Base-by-base conservation (phyloP, 2,329 filamentous ascomycete species). In the Coniella vitis region DNA sequence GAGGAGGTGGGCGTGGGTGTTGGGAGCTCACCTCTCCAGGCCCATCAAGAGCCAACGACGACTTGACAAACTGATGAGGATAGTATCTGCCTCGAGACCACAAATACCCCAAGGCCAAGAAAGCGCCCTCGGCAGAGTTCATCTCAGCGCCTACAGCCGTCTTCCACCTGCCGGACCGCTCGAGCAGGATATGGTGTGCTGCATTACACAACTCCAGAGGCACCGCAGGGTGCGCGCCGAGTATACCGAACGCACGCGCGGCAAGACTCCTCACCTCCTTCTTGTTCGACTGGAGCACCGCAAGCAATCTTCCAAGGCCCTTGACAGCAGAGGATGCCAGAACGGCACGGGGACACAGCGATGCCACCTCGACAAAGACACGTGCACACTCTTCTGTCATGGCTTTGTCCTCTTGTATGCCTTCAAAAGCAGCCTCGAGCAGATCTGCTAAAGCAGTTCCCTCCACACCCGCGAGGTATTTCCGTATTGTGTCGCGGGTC, bases 181-280 rank as follows among this genome's bases (percentile, higher is more conserved):
- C 57, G 1, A 75, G 60, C 14, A 72, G 71, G 14, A 64, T 59
- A 2, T 71, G 58, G 49, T 72, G 73, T 31, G 45, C 22, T 14
- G 45, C 32, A 4, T 53, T 48, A 32, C 51, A 42, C 20, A 48
- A n/a, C 13, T 47, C 17, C 10, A 37, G 22, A 1, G 48, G 34
- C 32, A 53, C 51, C 7, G 57, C 60, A 4, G 73, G 71, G 62
- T 91, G 86, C 0, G 88, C 84, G 1, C 78, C 81, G 4, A 96
- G 66, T 12, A 95, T 84, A 1, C 90, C 90, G 57, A 90, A 80
- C 0, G 81, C 78, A 52, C 81, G 82, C 14, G 88, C 83, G 1
- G 83, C 83, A 22, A 84, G 70, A 34, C 73, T 70, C 32, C 90
- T 78, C 5, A 85, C 74, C 47, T 81, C 76, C 53, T 81, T 76